phyloP scores from a whole-genome alignment of 2,329 filamentous ascomycete genomes.

The Orbilia oligospora region DNA sequence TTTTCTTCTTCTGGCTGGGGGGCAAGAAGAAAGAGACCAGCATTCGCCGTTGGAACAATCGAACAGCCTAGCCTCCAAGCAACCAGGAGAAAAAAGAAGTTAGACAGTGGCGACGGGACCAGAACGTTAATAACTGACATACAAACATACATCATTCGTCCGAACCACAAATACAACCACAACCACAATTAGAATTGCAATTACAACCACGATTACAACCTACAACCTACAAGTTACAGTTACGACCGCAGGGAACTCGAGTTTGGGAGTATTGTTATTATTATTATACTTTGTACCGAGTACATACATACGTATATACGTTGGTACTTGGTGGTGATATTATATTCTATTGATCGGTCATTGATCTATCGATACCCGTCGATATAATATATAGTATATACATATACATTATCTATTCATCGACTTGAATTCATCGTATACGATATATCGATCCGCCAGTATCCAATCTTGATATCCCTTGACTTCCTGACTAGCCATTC shows the following conservation, averaged over 20 bases:
- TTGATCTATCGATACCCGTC: too few species aligned
- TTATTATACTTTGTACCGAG: conserved; percentile 3
- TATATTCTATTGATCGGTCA: neutral
- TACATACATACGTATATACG: neutral
- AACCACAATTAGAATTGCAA: neutral
- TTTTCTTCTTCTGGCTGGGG: conserved; percentile 28
- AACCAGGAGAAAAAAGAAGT: conserved; percentile 36
- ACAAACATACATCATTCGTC: too few species aligned
- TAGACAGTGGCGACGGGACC: conserved; percentile 54
- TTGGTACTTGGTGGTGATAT: neutral
- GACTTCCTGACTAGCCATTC: neutral
- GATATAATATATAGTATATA: too few species aligned
- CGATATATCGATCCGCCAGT: neutral
- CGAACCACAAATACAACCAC: conserved; percentile 17
- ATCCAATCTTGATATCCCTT: too few species aligned
- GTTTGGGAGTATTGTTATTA: too few species aligned
- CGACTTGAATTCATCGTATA: neutral
- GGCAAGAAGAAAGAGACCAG: conserved; percentile 25
- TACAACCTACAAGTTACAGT: neutral
- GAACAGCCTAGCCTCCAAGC: conserved; percentile 59
- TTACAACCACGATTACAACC: neutral
- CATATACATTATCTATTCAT: neutral
- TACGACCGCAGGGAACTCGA: neutral
- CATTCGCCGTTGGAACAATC: conserved; percentile 56
- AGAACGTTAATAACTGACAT: conserved; percentile 22